phyloP scores from a whole-genome alignment of 257 asterid genomes.

The Apocynum venetum region DNA sequence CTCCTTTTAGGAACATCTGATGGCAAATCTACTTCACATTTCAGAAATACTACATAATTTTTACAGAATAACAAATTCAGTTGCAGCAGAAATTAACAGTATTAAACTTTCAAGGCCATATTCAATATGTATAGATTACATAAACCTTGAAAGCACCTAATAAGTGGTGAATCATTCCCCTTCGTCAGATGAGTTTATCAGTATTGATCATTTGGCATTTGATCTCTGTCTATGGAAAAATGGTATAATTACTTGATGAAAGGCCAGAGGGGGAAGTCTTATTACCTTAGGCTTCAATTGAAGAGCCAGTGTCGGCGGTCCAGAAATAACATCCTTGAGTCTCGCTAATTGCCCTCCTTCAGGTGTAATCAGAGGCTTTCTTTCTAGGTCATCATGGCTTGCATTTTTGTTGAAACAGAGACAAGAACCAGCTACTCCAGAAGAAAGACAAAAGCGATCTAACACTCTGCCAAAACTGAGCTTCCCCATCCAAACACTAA shows the following conservation, averaged over 20 bases:
- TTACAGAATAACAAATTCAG: no score
- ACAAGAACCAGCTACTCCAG: slow-evolving; percentile 29
- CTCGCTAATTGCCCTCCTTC: slow-evolving; percentile 23
- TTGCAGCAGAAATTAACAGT: no score
- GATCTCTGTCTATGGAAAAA: no score
- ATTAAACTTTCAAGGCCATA: no score
- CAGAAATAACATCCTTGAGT: slow-evolving; percentile 36
- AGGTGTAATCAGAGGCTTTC: slow-evolving; percentile 27
- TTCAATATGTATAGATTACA: no score
- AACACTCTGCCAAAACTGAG: slow-evolving; percentile 35
- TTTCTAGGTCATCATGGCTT: slow-evolving; percentile 21
- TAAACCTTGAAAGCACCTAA: no score
- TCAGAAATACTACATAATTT: background rate
- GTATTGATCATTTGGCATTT: no score
- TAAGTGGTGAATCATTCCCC: no score
- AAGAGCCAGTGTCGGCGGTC: slow-evolving; percentile 43
- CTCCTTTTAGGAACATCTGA: background rate
- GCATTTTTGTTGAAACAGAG: slow-evolving; percentile 23
- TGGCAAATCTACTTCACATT: background rate
- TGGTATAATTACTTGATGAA: background rate
- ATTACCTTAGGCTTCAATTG: slow-evolving; percentile 51
- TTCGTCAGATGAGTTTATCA: no score
- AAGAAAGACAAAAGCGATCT: slow-evolving; percentile 30
- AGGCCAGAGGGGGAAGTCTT: no score
- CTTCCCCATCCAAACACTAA: slow-evolving; percentile 32